Evolutionary conservation across 345 rosid genomes (phyloP).

Genomic region (Citrus glauca): DNA sequence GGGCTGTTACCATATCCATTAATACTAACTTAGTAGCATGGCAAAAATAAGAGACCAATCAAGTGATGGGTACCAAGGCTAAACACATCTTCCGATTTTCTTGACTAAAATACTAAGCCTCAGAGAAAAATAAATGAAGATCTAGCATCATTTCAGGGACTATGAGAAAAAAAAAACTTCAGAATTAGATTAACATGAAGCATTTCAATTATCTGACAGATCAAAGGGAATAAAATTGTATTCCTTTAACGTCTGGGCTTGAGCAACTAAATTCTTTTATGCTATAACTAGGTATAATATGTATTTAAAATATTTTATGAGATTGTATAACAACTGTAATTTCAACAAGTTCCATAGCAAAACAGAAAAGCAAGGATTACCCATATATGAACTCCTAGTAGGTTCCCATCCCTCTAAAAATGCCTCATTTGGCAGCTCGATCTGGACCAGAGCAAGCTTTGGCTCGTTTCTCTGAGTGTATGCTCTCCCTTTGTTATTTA

Average conservation of each 20-base stretch:
- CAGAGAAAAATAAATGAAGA: background rate
- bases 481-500: slow-evolving; percentile 69
- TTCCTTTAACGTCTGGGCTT: background rate
- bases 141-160: background rate
- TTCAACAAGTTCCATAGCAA: background rate
- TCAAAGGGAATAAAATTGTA: background rate
- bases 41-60: background rate
- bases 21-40: background rate
- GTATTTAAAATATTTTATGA: background rate
- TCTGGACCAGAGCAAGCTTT: slow-evolving; percentile 71
- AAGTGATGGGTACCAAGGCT: background rate
- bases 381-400: slow-evolving; percentile 46
- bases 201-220: background rate
- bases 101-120: background rate
- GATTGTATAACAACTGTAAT: background rate
- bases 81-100: no score
- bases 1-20: background rate
- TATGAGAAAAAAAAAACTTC: background rate
- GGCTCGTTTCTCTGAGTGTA: slow-evolving; percentile 89
- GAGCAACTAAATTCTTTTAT: background rate
- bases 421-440: slow-evolving; percentile 58
- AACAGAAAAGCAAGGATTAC: slow-evolving; percentile 28
- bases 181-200: background rate
- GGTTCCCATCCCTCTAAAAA: slow-evolving; percentile 63
- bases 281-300: background rate